These are phyloP conservation scores for Mrakia gelida DNA, from an alignment of 768 basidiomycete species.

Conservation along the genomic window DNA sequence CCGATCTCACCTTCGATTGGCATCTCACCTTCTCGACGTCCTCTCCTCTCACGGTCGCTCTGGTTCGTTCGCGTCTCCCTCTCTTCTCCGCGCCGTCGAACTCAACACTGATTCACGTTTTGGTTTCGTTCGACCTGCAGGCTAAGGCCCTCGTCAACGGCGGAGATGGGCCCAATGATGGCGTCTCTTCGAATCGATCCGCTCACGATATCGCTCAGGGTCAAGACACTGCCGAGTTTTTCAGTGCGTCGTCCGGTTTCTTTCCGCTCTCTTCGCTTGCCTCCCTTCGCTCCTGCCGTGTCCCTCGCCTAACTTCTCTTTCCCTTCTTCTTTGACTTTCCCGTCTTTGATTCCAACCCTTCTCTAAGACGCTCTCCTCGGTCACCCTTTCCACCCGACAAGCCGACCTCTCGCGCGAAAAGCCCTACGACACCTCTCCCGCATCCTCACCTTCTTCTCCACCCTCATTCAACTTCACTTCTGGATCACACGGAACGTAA, in stretches of 20 bases:
- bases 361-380: neutral
- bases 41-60: neutral
- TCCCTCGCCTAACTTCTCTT: neutral
- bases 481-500: neutral
- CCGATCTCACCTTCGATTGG: neutral
- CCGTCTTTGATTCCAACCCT: too few relatives aligned
- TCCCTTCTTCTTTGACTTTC: too few relatives aligned
- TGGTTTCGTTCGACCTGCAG: too few relatives aligned
- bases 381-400: neutral
- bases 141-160: too few relatives aligned
- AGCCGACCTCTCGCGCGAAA: neutral
- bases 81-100: neutral
- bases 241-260: neutral
- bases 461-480: neutral
- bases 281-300: neutral
- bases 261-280: neutral
- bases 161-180: too few relatives aligned
- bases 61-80: neutral
- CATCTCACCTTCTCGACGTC: neutral
- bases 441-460: conserved; percentile 1
- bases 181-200: neutral
- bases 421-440: neutral
- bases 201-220: neutral
- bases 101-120: neutral
- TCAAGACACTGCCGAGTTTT: neutral